Conservation (phyloP, 2,329 filamentous ascomycete species). For the Phymatotrichopsis omnivora region DNA sequence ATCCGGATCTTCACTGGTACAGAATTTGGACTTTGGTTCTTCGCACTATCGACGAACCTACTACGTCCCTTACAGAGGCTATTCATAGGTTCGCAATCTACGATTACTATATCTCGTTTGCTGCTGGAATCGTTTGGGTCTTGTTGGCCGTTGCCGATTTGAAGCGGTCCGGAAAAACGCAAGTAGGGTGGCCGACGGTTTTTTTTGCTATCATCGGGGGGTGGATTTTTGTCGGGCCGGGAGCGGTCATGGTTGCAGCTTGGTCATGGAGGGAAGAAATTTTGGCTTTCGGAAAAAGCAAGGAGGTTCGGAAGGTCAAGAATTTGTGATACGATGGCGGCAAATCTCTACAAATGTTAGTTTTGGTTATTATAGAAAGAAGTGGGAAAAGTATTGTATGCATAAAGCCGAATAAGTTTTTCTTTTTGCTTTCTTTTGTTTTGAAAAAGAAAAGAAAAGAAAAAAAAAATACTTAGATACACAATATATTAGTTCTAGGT, state of each 20-base stretch:
- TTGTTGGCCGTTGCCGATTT: slow-evolving; percentile 34
- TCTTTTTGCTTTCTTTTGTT: too few relatives aligned
- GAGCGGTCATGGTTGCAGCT: slow-evolving; percentile 31
- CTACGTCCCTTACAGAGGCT: slow-evolving; percentile 15
- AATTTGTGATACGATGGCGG: too few relatives aligned
- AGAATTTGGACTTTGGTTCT: neutral
- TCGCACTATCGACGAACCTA: slow-evolving; percentile 18
- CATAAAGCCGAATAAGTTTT: too few relatives aligned
- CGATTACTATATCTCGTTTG: slow-evolving; percentile 26
- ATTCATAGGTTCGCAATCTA: slow-evolving; percentile 26
- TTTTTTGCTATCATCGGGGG: slow-evolving; percentile 21
- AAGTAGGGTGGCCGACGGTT: slow-evolving; percentile 29
- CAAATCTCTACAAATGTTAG: too few relatives aligned
- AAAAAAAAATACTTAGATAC: too few relatives aligned
- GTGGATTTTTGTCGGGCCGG: slow-evolving; percentile 32
- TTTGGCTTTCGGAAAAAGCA: too few relatives aligned
- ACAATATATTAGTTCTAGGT: too few relatives aligned
- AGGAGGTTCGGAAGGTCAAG: too few relatives aligned
- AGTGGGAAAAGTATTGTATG: too few relatives aligned
- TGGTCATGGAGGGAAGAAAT: slow-evolving; percentile 36
- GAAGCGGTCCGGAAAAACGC: slow-evolving; percentile 32
- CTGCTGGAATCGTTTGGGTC: slow-evolving; percentile 33
- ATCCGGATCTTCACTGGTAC: neutral
- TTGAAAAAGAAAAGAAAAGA: too few relatives aligned
- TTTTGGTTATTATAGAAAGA: too few relatives aligned